A percentile compares a stretch with the other conserved stretches of the same genome.
Conservation (phyloP, 352 stramenopile genomes). For the Phytophthora capsici region DNA sequence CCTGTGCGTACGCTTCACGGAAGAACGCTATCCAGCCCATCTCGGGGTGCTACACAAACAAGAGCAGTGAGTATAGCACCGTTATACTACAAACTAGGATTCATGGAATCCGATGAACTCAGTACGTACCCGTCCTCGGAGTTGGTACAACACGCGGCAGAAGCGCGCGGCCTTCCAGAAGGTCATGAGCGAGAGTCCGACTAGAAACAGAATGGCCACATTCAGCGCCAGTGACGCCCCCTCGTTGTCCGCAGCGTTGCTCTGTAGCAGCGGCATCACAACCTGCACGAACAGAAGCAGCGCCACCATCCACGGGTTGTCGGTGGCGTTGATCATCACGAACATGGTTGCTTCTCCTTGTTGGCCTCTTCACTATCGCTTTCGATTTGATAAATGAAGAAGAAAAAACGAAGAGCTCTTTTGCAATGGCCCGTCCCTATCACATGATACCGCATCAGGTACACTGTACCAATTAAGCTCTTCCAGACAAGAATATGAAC, state of each 20-base stretch:
- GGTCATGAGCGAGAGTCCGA: conserved; percentile 62
- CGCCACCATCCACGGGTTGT: conserved; percentile 84
- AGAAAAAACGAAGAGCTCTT: conserved; percentile 19
- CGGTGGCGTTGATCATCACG: conserved; percentile 77
- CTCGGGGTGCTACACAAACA: conserved; percentile 47
- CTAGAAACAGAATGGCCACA: conserved; percentile 60
- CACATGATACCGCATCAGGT: conserved; percentile 25
- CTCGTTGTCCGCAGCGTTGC: conserved; percentile 59
- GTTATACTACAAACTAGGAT: background rate
- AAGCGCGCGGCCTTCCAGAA: conserved; percentile 65
- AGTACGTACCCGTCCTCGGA: conserved; percentile 40
- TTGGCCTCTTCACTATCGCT: background rate
- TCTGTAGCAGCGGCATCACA: conserved; percentile 78
- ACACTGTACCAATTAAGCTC: conserved; percentile 20
- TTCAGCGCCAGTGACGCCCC: conserved; percentile 60
- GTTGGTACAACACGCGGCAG: conserved; percentile 57
- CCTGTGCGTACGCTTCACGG: conserved; percentile 57
- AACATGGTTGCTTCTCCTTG: conserved; percentile 54
- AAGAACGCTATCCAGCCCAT: conserved; percentile 66
- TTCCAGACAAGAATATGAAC: conserved; percentile 31
- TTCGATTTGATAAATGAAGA: conserved; percentile 11
- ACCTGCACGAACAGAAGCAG: conserved; percentile 83
- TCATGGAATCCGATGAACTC: background rate
- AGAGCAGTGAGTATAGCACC: background rate
- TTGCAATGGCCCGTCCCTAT: conserved; percentile 14